These are phyloP conservation scores for Nitzschia sp. DNA, from an alignment of 108 stramenopile species.

Conservation along the genomic window DNA sequence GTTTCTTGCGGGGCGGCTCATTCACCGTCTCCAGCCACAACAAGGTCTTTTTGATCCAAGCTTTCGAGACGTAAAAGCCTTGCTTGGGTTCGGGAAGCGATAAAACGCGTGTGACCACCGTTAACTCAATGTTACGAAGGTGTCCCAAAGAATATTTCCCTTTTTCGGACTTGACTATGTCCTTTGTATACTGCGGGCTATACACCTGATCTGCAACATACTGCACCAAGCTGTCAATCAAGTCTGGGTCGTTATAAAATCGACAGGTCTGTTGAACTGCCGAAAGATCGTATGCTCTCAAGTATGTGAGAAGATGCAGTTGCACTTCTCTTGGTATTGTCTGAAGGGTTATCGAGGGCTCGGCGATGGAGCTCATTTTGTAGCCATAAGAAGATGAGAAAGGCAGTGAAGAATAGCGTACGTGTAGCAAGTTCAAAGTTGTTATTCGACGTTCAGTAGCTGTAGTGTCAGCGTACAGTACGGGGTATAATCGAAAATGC, in stretches of 20 bases:
- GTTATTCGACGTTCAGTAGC: background rate
- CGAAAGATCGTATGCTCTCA: conserved; percentile 81
- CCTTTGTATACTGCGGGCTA: conserved; percentile 63
- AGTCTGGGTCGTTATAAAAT: conserved; percentile 57
- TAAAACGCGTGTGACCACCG: conserved; percentile 84
- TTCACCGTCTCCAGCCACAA: conserved; percentile 84
- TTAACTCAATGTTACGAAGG: conserved; percentile 87
- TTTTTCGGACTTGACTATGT: conserved; percentile 49
- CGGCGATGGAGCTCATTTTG: background rate
- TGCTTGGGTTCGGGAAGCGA: conserved; percentile 75
- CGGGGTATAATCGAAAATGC: background rate
- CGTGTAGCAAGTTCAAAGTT: background rate
- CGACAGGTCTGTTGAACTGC: conserved; percentile 69
- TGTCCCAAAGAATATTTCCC: conserved; percentile 63
- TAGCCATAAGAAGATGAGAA: too few species aligned
- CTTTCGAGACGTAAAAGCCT: conserved; percentile 80
- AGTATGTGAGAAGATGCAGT: conserved; percentile 73
- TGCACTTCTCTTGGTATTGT: conserved; percentile 65
- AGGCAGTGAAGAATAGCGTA: too few species aligned
- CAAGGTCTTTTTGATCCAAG: conserved; percentile 83
- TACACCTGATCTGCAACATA: conserved; percentile 69
- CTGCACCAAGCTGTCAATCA: conserved; percentile 61
- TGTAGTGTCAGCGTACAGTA: conserved; percentile 8
- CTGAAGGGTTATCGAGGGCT: conserved; percentile 8
- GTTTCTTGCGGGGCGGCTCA: conserved; percentile 63